Base-by-base conservation (phyloP, 177 flowering plant species). In the Tripterygium wilfordii region DNA sequence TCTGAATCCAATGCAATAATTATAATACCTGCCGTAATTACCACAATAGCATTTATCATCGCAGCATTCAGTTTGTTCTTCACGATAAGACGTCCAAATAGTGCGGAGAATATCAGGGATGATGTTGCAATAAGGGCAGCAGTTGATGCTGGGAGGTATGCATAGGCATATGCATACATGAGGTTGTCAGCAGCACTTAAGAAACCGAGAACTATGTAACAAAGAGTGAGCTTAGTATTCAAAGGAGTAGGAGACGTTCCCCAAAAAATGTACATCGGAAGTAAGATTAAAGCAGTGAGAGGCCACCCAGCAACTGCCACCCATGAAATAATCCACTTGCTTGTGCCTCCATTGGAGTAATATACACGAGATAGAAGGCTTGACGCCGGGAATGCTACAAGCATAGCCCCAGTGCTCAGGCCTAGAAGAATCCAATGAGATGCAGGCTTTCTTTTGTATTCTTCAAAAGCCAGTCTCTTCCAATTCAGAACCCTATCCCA, bases 271-370 rank as follows among this genome's bases (percentile, higher is more conserved):
- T 88, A 91, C 2, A 74, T 41, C 6, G 96, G 88, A 38, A 80
- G 6, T 31, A 87, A 48, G 56, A 78, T 56, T 0, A 82, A 32
- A 40, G 75, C 79, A 36, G 80, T 63, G 17, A 88, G 33, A 63
- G 98, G 98, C 96, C 96, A 88, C 12, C 92, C 98, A 4, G 83
- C 96, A 37, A 80, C 98, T 19, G 96, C 81, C 8, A 80, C 92
- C 98, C 98, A 91, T 18, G 96, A 88, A 40, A 85, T 81, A 61
- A 91, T 82, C 98, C 98, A 91, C 60, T 88, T 88, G 75, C 92
- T 88, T 21, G 58, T 58, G 36, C 98, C 96, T 2, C 98, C 98
- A 58, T 85, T 64, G 14, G 79, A 60, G 36, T 43, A 91, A 52
- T 91, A 85, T 48, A 88, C 63, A 39, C 98, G 92, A 10, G 95